Base-by-base conservation (phyloP, 352 stramenopile species). In the Pythium grandisporangium region DNA sequence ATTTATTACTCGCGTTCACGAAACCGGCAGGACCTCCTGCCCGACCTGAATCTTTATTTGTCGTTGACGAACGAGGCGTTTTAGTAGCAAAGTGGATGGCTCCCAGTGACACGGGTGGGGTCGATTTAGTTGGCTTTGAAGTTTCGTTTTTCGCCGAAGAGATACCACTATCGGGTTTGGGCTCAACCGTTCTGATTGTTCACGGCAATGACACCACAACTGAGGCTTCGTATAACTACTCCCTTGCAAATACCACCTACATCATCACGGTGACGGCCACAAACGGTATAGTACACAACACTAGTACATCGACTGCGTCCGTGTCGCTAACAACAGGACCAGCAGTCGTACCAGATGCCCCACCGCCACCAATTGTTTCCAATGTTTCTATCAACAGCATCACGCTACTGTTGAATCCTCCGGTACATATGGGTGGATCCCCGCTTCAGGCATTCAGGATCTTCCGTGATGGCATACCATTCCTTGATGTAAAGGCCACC, bases 391-490 rank as follows among this genome's bases (percentile, higher is more conserved):
- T 14, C 8, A 14, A 14, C 27, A 14, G 8, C 14, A 14, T 1
- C 14, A 32, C 27, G 10, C 27, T 32, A 8, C 10, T 14, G 10
- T 32, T 32, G 14, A 0, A 14, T 14, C 27, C 27, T 32, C 27
- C 27, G 14, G 8, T 32, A 8, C 8, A 32, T 32, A 32, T 14
- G 14, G 27, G 27, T 14, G 66, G 66, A 8, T 32, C 64, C 3
- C n/a, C 53, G 1, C 43, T 85, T 6, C 60, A 56, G 3, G 21
- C 26, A 1, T 42, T 79, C 2, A 19, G 48, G 4, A 30, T 85
- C 7, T 81, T 73, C 37, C 69, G 69, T 49, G 51, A 85, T 39
- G 64, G 51, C 10, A 32, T 55, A 5, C 49, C 59, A 12, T 48
- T 66, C 19, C 26, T 41, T 2, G 55, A 48, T 2, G 33, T 64